Conservation (phyloP, 2,329 filamentous ascomycete species). For the Fusarium nurragi region DNA sequence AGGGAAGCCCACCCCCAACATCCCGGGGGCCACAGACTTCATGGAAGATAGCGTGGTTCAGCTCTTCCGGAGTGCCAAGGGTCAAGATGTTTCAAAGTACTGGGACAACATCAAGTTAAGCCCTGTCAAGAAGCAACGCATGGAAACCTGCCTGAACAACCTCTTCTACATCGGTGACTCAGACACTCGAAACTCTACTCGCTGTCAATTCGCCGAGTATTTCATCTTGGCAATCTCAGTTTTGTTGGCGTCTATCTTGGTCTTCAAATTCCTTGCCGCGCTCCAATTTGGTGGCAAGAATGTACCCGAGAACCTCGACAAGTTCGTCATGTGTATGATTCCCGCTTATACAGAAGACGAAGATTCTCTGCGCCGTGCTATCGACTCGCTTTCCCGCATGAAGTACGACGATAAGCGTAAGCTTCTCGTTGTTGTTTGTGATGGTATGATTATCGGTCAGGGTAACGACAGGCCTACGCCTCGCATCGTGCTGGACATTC, state of each 20-base stretch:
- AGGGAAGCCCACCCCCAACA: slow-evolving; percentile 59
- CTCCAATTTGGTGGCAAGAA: slow-evolving; percentile 94
- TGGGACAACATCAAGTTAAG: slow-evolving; percentile 78
- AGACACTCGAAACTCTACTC: slow-evolving; percentile 86
- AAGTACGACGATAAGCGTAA: slow-evolving; percentile 98
- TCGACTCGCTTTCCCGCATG: slow-evolving; percentile 95
- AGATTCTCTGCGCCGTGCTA: slow-evolving; percentile 93
- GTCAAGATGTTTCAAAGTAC: slow-evolving; percentile 82
- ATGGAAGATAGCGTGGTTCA: slow-evolving; percentile 79
- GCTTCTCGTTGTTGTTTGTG: slow-evolving; percentile 89
- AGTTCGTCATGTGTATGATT: slow-evolving; percentile 98
- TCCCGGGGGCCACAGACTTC: slow-evolving; percentile 72
- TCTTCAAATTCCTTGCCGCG: slow-evolving; percentile 96
- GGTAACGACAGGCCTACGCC: slow-evolving; percentile 97
- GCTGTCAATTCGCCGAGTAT: slow-evolving; percentile 89
- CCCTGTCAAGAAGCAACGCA: slow-evolving; percentile 65
- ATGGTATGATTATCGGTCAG: slow-evolving; percentile 99
- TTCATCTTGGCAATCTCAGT: slow-evolving; percentile 87
- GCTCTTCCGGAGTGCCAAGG: slow-evolving; percentile 80
- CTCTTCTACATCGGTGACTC: slow-evolving; percentile 93
- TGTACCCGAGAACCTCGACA: slow-evolving; percentile 93
- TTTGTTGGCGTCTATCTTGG: slow-evolving; percentile 81
- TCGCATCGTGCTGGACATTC: slow-evolving; percentile 94
- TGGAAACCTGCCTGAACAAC: slow-evolving; percentile 89
- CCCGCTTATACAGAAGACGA: slow-evolving; percentile 99